Evolutionary conservation across 345 rosid species (phyloP).

Genomic region (Gossypium australe): DNA sequence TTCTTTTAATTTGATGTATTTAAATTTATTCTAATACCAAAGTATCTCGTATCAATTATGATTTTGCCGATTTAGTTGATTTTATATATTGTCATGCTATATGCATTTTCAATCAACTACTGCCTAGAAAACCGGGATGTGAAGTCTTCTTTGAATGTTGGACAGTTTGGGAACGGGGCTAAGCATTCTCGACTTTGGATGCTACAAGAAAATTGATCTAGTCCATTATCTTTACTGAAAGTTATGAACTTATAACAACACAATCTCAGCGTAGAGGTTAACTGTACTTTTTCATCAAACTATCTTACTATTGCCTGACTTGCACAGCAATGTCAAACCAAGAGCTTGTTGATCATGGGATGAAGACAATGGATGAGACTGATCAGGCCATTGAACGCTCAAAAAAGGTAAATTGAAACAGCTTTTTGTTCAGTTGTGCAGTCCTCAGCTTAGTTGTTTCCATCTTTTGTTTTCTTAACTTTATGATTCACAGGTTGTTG

Average conservation of each 20-base stretch:
- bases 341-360: conserved; percentile 77
- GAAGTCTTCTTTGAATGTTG: background rate
- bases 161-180: background rate
- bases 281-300: background rate
- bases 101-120: background rate
- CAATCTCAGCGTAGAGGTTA: background rate
- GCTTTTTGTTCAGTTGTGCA: background rate
- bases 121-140: background rate
- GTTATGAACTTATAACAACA: background rate
- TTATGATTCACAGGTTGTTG: conserved; percentile 60
- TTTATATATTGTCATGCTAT: background rate
- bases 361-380: conserved; percentile 86
- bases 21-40: background rate
- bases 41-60: background rate
- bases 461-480: conserved; percentile 15
- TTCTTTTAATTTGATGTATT: background rate
- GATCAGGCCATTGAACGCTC: conserved; percentile 96
- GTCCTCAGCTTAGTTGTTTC: conserved; percentile 7
- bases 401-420: conserved; percentile 45
- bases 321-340: conserved; percentile 85
- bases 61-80: background rate
- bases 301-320: background rate
- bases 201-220: background rate
- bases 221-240: background rate
- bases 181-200: background rate